Evolutionary conservation across 2,329 filamentous ascomycete species (phyloP), one percentile per base, ranked within the genome.

Genomic region (Xylaria sp.): DNA sequence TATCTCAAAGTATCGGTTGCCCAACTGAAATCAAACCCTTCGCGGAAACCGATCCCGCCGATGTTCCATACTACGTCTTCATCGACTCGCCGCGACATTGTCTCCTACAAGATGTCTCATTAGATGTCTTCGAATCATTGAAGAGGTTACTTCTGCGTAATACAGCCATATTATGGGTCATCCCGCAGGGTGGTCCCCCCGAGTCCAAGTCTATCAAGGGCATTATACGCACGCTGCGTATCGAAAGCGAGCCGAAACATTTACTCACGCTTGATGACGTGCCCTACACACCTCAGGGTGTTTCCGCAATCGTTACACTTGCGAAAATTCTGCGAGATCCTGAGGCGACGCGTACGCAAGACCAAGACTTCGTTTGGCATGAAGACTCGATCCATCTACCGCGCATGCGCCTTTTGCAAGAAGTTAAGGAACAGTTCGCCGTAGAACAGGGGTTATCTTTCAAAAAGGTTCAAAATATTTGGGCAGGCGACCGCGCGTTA

Each of bases 391-490:
- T 67, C 17, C 47, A 62, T 21, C 10, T 67, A 11, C 65, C 63
- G 43, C 65, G 65, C n/a, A 47, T 62, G 21, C 57, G 63, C 11
- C 13, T 31, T 25, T 19, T 65, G 37, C 51, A 19, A 4, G 49
- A 52, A 19, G 44, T 56, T 3, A 66, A 60, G 43, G 65, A 64
- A 23, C 21, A 51, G 33, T 67, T 67, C 31, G 63, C 63, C 7
- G 25, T 51, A 0, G 63, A 65, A 49, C 13, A 29, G 17, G 66
- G 67, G 0, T 25, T 71, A 15, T 58, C 62, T 17, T 44, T 65
- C n/a, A 57, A 60, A 40, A 67, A 65, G 38, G 49, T 61, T 40
- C 70, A 71, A 43, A 60, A 64, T 27, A 65, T 72, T 3, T 68
- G 67, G 67, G 13, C 66, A 13, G 60, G 43, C 15, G 60, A 68